Conservation (phyloP, 352 stramenopile species). For the Globisporangium spiculum region DNA sequence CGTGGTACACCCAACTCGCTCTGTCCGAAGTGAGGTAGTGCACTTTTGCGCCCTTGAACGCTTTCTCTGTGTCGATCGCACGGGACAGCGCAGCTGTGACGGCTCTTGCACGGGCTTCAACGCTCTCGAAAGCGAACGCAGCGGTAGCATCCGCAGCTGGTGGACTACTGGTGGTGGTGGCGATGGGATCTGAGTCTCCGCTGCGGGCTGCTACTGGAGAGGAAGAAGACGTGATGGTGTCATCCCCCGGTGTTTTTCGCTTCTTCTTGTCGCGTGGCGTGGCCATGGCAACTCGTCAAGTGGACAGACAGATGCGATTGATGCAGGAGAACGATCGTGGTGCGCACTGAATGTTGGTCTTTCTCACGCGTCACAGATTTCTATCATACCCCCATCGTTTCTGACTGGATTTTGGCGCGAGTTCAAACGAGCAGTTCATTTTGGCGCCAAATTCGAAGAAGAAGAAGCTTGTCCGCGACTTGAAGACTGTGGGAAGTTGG, state of each 20-base stretch:
- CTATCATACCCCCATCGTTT: too few species aligned
- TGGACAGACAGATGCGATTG: neutral
- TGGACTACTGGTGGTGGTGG: neutral
- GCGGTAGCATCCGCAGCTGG: too few species aligned
- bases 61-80: too few species aligned
- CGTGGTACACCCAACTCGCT: constrained; percentile 55
- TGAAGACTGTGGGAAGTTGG: too few species aligned
- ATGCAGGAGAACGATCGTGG: too few species aligned
- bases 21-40: constrained; percentile 23
- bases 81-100: too few species aligned
- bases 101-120: too few species aligned
- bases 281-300: neutral
- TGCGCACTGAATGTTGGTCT: neutral
- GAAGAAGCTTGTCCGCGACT: too few species aligned
- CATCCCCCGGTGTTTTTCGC: neutral
- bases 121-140: too few species aligned
- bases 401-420: neutral
- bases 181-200: neutral
- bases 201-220: neutral
- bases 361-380: neutral
- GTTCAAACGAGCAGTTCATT: neutral
- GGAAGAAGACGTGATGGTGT: neutral
- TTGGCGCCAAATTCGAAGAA: neutral
- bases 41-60: constrained; percentile 5
- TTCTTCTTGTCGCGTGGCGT: neutral